A percentile compares a stretch with the other conserved stretches of the same genome.
Evolutionary conservation across 1,284 basidiomycete genomes (phyloP).

Genomic region (Cutaneotrichosporon sp.): DNA sequence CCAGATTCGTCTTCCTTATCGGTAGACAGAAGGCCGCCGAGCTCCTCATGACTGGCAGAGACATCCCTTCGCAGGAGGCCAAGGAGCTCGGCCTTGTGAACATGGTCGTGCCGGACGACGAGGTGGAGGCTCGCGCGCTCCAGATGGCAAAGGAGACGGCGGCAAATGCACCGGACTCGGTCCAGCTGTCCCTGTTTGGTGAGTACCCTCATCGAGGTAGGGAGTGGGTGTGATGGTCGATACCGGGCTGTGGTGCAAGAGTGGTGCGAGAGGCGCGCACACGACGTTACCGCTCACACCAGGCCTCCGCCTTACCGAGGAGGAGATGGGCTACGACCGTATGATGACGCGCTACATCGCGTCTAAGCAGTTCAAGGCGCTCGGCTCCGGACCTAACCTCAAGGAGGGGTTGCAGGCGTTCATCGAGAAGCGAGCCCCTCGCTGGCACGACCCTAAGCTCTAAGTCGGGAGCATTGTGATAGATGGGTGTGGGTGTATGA

Average conservation of each 20-base stretch:
- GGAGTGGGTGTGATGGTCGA: no score
- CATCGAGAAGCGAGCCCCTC: slow-evolving; percentile 19
- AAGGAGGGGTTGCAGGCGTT: slow-evolving; percentile 24
- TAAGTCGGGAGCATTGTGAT: neutral
- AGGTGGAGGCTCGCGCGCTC: slow-evolving; percentile 16
- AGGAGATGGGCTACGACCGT: slow-evolving; percentile 15
- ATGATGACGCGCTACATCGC: slow-evolving; percentile 16
- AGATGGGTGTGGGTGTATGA: neutral
- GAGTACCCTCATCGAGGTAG: neutral
- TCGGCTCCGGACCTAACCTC: slow-evolving; percentile 11
- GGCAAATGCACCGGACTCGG: slow-evolving; percentile 18
- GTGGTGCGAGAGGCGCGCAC: no score
- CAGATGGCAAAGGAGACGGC: slow-evolving; percentile 17
- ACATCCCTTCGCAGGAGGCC: slow-evolving; percentile 18
- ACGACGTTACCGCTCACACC: slow-evolving; percentile 1
- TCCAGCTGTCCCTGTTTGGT: slow-evolving; percentile 12
- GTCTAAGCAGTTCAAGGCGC: neutral
- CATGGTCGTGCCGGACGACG: slow-evolving; percentile 20
- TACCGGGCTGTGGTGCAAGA: no score
- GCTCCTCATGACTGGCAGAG: slow-evolving; percentile 21
- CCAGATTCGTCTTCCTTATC: slow-evolving; percentile 18
- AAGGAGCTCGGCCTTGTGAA: slow-evolving; percentile 14
- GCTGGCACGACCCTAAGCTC: slow-evolving; percentile 20
- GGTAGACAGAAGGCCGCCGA: slow-evolving; percentile 24
- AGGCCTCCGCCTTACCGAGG: slow-evolving; percentile 18